Evolutionary conservation across 2,329 filamentous ascomycete species (phyloP), one percentile per base, ranked within the genome.

Genomic region (Diaporthe citrichinensis): DNA sequence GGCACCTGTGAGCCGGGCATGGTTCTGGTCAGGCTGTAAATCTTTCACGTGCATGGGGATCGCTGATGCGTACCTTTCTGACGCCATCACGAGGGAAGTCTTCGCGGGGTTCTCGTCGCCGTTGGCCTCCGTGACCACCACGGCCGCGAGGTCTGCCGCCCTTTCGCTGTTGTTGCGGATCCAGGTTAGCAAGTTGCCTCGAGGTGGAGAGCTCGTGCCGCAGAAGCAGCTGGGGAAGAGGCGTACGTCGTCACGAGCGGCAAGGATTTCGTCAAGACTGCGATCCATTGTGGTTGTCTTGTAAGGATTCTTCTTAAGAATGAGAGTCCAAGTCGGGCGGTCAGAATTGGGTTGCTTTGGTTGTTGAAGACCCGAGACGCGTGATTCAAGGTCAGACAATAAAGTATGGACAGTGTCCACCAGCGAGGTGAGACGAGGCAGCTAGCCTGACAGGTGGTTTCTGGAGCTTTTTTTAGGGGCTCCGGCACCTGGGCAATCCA

Each of bases 61-160:
- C 14, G 69, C 65, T 46, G 41, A 57, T 75, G 76, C 82, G 61
- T 84, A 96, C 95, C 95, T 97, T 97, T 95, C 93, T 96, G 84
- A 96, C 91, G 86, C 94, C 94, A 86, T 97, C 94, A 86, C 94
- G 93, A 82, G 94, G 93, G 80, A 90, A 93, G 62, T 85, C 83
- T 51, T 87, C 84, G 74, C 80, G 79, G 49, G 76, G 76, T 44
- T 84, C 82, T 55, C 82, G 80, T 51, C 82, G 80, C 72, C 81
- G 84, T 73, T 83, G 82, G 77, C 84, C 82, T 75, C 82, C 81
- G 71, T 72, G 53, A 44, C 82, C 77, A 36, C 79, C 74, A 67
- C 79, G 74, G 62, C 80, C 80, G 65, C 77, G 72, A 57, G 74
- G 53, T 61, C 78, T 77, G 73, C 77, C 69, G 74, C 78, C 75